Base-by-base conservation (phyloP, 768 basidiomycete genomes). In the Panellus pusillus region DNA sequence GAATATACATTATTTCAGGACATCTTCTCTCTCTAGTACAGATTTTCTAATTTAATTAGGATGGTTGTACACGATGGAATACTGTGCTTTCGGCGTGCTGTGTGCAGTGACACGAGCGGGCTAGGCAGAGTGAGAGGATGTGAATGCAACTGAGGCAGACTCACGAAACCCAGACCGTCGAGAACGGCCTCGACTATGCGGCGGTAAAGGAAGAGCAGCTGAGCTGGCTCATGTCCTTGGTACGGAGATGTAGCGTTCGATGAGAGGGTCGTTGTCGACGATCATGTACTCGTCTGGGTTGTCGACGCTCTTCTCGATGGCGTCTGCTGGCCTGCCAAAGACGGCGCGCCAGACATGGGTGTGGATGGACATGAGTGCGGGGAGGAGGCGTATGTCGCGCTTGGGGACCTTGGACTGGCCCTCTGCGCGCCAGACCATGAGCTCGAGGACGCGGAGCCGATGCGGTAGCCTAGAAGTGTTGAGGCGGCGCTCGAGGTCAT, bases 221-320 rank as follows among this genome's bases (percentile, higher is more conserved):
- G 36, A 99, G 79, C 64, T 90, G 86, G 64, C 86, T 91, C 83
- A 99, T 86, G 66, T 99, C 97, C 84, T 84, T 18, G 97, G 97
- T 13, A 98, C 90, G 28, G 93, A 93, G 56, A 99, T 92, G 61
- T 92, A 80, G 54, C 92, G 85, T 58, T 97, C 95, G 59, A 98
- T 78, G 18, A 87, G 82, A 11, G 97, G 95, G 66, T 95, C 91
- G 68, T 99, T 98, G 77, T 98, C 90, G 55, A 96, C 89, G 60
- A 99, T 90, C 97, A 98, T 98, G 71, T 98, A 99, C 78, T 99
- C 97, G 66, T 98, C 96, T 17, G 91, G 87, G 54, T 96, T 93
- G 69, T 97, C 94, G 0, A 98, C 92, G 61, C 92, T 94, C 74
- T 93, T 90, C 71, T 99, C 95, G 51, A 99, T 84, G 2, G 89